A percentile compares a stretch with the other conserved stretches of the same genome.
Conservation (phyloP, 495 filamentous ascomycete genomes). For the Staphylotrichum longicolle region DNA sequence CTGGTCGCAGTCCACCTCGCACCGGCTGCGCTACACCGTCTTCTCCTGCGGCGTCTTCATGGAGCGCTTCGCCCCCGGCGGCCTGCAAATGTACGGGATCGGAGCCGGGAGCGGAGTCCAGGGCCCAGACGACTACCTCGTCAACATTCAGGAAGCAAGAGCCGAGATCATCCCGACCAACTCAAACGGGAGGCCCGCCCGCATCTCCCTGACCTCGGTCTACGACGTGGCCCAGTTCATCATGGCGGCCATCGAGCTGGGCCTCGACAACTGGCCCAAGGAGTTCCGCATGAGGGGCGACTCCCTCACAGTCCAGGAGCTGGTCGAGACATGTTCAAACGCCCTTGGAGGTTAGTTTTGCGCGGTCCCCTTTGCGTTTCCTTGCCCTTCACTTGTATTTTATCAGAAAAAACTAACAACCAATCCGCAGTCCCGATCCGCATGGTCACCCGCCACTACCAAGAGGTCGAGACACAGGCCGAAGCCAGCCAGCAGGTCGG, state of each 20-base stretch:
- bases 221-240: slow-evolving; percentile 66
- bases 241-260: slow-evolving; percentile 58
- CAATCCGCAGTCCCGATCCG: slow-evolving; percentile 41
- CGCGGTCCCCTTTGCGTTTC: background rate
- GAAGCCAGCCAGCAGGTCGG: slow-evolving; percentile 39
- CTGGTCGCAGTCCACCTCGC: slow-evolving; percentile 40
- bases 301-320: slow-evolving; percentile 51
- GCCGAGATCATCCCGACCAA: slow-evolving; percentile 58
- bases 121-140: slow-evolving; percentile 60
- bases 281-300: slow-evolving; percentile 66
- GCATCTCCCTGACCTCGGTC: slow-evolving; percentile 64
- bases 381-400: background rate
- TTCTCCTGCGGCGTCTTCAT: slow-evolving; percentile 76
- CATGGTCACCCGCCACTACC: slow-evolving; percentile 39
- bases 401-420: background rate
- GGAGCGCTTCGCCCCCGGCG: slow-evolving; percentile 67
- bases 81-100: slow-evolving; percentile 55
- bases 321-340: slow-evolving; percentile 46
- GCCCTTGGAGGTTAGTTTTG: slow-evolving; percentile 41
- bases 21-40: slow-evolving; percentile 59
- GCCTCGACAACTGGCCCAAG: slow-evolving; percentile 60
- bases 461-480: slow-evolving; percentile 43
- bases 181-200: slow-evolving; percentile 47
- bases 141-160: slow-evolving; percentile 55
- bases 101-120: slow-evolving; percentile 47